Evolutionary conservation across 805 yeast species (phyloP), one percentile per base, ranked within the genome.

Genomic region (Nakazawaea ambrosiae): DNA sequence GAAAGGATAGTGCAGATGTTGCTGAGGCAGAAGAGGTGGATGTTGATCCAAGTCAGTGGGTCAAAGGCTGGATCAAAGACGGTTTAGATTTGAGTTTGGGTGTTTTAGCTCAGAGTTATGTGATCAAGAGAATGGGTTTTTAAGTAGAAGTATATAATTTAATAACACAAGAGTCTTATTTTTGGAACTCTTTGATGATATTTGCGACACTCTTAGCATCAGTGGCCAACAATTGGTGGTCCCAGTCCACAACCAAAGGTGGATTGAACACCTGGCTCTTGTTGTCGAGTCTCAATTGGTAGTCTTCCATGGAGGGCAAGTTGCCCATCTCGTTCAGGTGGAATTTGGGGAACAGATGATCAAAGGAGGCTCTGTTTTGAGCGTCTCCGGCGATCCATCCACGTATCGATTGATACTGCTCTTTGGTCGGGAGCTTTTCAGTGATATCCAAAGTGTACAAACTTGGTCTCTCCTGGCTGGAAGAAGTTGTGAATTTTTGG

Each of bases 61-160:
- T 84, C 11, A 65, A 68, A 30, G 82, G 75, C 37, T 84, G 94
- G 94, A 66, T 83, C 26, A 80, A 76, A 49, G 81, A 78, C 46
- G 95, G 96, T 0, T 65, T 92, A 36, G 76, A 77, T 15, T 69
- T 88, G 45, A 68, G 87, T 14, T 74, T 92, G 46, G 97, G 96
- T 14, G 81, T 85, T 1, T 64, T 86, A 24, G 95, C 97, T 1
- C 97, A 92, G 58, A 75, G 79, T 51, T 92, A 92, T 56, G 94
- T 92, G 32, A 78, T 89, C 33, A 80, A 78, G 57, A 73, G 98
- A 59, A 92, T 92, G 95, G 92, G 89, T 1, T 64, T 69, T 30
- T 73, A 53, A 47, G 10, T 31, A 12, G 9, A 10, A 30, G n/a
- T 19, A 16, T 24, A 15, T 8, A 17, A 16, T 27, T 31, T 16